Percentiles rank a stretch among this genome's conserved stretches.
These are phyloP conservation scores for Lenzites betulinus DNA, from an alignment of 768 basidiomycete species.

Conservation along the genomic window DNA sequence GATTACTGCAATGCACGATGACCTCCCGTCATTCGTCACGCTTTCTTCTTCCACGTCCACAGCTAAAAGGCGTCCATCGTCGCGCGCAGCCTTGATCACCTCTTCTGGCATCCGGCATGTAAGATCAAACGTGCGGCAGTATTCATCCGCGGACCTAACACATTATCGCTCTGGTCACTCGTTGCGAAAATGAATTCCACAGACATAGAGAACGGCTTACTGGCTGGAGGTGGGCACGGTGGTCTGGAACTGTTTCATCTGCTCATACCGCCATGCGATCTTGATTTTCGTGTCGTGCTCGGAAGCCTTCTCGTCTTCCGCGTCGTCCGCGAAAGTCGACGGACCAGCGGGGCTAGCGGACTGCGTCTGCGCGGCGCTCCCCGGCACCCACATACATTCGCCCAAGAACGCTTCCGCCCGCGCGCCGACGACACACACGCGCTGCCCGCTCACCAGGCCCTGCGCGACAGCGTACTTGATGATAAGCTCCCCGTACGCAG, in stretches of 20 bases:
- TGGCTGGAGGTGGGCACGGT: constrained; percentile 57
- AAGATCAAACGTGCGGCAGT: constrained; percentile 74
- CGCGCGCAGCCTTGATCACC: constrained; percentile 46
- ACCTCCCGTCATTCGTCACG: constrained; percentile 19
- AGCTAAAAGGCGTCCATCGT: constrained; percentile 41
- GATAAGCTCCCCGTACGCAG: constrained; percentile 81
- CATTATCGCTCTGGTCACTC: background rate
- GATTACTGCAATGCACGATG: constrained; percentile 15
- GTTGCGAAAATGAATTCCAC: constrained; percentile 6
- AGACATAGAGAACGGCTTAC: constrained; percentile 43
- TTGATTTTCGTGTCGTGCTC: constrained; percentile 67
- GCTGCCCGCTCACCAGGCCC: constrained; percentile 74
- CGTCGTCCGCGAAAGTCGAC: constrained; percentile 37
- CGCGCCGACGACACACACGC: constrained; percentile 65
- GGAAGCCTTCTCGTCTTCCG: constrained; percentile 34
- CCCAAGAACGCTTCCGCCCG: constrained; percentile 58
- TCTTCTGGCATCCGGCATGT: constrained; percentile 58
- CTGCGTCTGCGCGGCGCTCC: constrained; percentile 16
- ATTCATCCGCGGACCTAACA: constrained; percentile 55
- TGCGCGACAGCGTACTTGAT: constrained; percentile 90
- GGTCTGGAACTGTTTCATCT: constrained; percentile 91
- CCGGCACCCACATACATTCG: constrained; percentile 82
- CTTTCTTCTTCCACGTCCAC: constrained; percentile 19
- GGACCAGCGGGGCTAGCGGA: background rate
- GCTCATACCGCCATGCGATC: constrained; percentile 97